A percentile compares a stretch with the other conserved stretches of the same genome.
phyloP scores from a whole-genome alignment of 129 eudicot species.

The Pulicaria dysenterica region DNA sequence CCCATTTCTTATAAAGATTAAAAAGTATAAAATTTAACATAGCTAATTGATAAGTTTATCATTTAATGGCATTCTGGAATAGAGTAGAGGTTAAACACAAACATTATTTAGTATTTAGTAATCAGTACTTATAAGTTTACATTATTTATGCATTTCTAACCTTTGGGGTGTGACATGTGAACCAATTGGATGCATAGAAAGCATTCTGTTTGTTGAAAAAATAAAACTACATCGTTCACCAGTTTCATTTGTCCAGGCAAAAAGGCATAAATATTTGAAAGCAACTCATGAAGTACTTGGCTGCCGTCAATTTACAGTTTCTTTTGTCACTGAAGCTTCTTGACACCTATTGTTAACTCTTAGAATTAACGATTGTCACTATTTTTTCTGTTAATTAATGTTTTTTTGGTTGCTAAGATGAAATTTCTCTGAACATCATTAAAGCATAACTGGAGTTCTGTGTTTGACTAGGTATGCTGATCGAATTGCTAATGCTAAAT shows the following conservation, averaged over 20 bases:
- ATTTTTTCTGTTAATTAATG: neutral
- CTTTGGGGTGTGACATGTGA: neutral
- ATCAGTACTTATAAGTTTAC: no score
- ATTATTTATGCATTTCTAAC: no score
- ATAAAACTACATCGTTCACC: constrained; percentile 8
- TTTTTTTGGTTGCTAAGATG: neutral
- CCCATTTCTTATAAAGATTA: no score
- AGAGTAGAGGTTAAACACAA: no score
- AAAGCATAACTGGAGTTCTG: constrained; percentile 1
- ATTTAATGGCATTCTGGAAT: no score
- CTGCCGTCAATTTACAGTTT: neutral
- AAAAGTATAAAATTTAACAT: no score
- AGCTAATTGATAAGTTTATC: no score
- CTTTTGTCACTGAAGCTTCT: constrained; percentile 8
- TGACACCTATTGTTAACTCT: neutral
- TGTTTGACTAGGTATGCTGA: constrained; percentile 71
- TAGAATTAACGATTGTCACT: neutral
- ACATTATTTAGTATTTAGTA: no score
- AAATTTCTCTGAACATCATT: neutral
- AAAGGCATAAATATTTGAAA: neutral
- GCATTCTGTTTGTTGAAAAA: constrained; percentile 16
- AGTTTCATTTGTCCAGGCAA: constrained; percentile 5
- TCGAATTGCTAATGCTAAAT: constrained; percentile 89
- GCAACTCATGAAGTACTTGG: neutral
- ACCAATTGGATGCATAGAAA: constrained; percentile 8